These are phyloP conservation scores for Draba incana DNA, from an alignment of 345 rosid species.

Conservation along the genomic window DNA sequence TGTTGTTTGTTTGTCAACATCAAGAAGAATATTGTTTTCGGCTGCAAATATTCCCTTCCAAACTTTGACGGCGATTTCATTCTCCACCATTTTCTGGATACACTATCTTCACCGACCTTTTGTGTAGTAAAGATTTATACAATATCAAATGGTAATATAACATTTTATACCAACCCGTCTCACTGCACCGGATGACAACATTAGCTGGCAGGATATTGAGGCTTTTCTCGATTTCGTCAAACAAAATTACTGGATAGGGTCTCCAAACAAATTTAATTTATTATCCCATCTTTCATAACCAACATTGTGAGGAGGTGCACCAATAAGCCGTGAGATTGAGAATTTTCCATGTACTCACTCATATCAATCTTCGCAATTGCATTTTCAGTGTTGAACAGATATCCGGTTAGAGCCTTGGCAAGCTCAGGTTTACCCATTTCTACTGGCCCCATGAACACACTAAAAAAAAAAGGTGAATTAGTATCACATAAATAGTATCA, in stretches of 20 bases:
- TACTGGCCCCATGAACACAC: conserved; percentile 99
- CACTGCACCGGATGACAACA: conserved; percentile 49
- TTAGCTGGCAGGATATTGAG: conserved; percentile 82
- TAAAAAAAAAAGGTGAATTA: too few relatives aligned
- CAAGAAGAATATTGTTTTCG: conserved; percentile 62
- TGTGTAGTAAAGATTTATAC: too few relatives aligned
- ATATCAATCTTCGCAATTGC: conserved; percentile 94
- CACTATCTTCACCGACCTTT: conserved; percentile 80
- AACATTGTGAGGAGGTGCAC: conserved; percentile 96
- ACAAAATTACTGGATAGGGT: conserved; percentile 87
- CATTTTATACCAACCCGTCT: too few relatives aligned
- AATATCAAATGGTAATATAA: too few relatives aligned
- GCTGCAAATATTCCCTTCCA: conserved; percentile 76
- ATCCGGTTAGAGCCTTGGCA: conserved; percentile 82
- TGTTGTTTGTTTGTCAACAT: conserved; percentile 46
- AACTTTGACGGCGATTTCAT: conserved; percentile 76
- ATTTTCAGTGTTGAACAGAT: conserved; percentile 85
- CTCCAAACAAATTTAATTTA: conserved; percentile 91
- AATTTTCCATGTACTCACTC: conserved; percentile 98
- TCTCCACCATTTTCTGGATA: conserved; percentile 87
- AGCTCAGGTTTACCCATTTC: conserved; percentile 98
- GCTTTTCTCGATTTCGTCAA: conserved; percentile 96
- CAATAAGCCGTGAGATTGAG: conserved; percentile 90
- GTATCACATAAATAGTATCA: too few relatives aligned
- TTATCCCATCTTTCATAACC: conserved; percentile 95